Evolutionary conservation across 192 early-diverging fungal genomes (phyloP).

Genomic region (Gamsiella multidivaricata): DNA sequence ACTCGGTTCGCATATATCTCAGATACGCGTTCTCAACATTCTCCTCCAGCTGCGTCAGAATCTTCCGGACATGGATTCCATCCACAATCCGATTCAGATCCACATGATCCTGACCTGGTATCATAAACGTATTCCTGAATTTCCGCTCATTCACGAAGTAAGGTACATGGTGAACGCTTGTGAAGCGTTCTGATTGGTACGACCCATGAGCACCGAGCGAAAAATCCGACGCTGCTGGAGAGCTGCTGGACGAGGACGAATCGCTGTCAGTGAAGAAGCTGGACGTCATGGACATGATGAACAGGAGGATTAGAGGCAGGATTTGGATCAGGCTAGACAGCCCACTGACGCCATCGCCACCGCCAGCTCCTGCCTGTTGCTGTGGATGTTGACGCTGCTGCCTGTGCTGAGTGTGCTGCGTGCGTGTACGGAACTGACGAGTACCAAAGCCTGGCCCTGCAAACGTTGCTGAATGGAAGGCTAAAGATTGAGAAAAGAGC

Average conservation of each 20-base stretch:
- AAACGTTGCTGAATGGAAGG: slow-evolving; percentile 67
- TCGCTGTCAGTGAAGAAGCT: slow-evolving; percentile 60
- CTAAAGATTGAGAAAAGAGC: slow-evolving; percentile 23
- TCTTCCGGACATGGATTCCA: slow-evolving; percentile 41
- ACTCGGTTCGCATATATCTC: slow-evolving; percentile 68
- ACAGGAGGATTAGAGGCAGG: slow-evolving; percentile 81
- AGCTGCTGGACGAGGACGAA: slow-evolving; percentile 11
- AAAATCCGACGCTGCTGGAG: slow-evolving; percentile 57
- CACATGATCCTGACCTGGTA: slow-evolving; percentile 7
- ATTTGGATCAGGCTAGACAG: slow-evolving; percentile 72
- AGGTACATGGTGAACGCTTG: slow-evolving; percentile 67
- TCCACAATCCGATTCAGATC: not conserved
- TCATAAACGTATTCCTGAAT: slow-evolving; percentile 47
- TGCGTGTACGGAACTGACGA: slow-evolving; percentile 38
- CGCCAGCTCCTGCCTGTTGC: slow-evolving; percentile 29
- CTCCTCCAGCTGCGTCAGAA: slow-evolving; percentile 74
- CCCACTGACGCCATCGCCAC: slow-evolving; percentile 51
- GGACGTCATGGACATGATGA: slow-evolving; percentile 81
- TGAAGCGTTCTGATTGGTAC: slow-evolving; percentile 67
- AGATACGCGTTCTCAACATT: slow-evolving; percentile 79
- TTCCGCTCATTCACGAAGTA: slow-evolving; percentile 82
- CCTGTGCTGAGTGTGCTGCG: slow-evolving; percentile 26
- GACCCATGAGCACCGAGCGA: slow-evolving; percentile 66
- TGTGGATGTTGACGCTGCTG: slow-evolving; percentile 41
- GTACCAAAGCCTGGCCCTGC: slow-evolving; percentile 74